A percentile compares a stretch with the other conserved stretches of the same genome.
phyloP scores from a whole-genome alignment of 176 grass and related monocot genomes.

The sorghum (Sorghum bicolor) region Sorghum_bicolor_NCBIv3 NC_012873.2:58464001-58464500 shows the following conservation, averaged over 20 bases:
- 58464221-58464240: neutral
- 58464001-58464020: constrained; percentile 23
- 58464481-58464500: neutral
- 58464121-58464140: neutral
- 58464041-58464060: neutral
- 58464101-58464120: no score
- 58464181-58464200: neutral
- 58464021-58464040: neutral
- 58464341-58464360: neutral
- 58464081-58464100: no score
- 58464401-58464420: neutral
- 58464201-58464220: neutral
- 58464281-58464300: neutral
- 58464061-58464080: neutral
- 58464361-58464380: neutral
- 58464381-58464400: neutral
- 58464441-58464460: no score
- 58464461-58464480: neutral
- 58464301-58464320: neutral
- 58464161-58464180: neutral
- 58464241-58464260: neutral
- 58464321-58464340: neutral
- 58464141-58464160: neutral
- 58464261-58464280: neutral
- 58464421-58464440: neutral